phyloP scores from a whole-genome alignment of 495 filamentous ascomycete species.

The Annulohypoxylon nitens region DNA sequence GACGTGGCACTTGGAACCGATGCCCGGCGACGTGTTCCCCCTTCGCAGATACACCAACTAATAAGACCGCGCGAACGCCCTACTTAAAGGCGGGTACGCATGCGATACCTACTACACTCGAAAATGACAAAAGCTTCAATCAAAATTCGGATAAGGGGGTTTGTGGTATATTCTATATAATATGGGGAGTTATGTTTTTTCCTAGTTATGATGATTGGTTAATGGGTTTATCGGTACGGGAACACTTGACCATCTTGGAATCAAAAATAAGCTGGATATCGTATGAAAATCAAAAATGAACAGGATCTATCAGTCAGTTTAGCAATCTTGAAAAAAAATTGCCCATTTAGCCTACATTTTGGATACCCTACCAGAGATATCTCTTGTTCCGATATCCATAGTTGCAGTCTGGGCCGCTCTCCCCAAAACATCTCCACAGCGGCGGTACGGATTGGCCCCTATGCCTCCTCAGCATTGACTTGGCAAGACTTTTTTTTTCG shows the following conservation, averaged over 20 bases:
- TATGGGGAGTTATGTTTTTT: too few relatives aligned
- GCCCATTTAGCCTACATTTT: background rate
- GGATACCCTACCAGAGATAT: constrained; percentile 8
- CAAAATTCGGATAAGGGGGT: background rate
- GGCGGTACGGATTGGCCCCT: constrained; percentile 32
- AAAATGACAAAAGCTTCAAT: constrained; percentile 23
- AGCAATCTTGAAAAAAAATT: background rate
- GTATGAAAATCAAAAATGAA: too few relatives aligned
- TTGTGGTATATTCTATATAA: too few relatives aligned
- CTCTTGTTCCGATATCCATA: constrained; percentile 27
- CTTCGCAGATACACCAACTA: constrained; percentile 64
- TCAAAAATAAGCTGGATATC: too few relatives aligned
- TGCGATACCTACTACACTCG: constrained; percentile 22
- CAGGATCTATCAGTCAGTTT: background rate
- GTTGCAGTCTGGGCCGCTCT: constrained; percentile 32
- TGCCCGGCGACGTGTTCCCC: constrained; percentile 64
- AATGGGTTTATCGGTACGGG: too few relatives aligned
- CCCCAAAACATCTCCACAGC: constrained; percentile 34
- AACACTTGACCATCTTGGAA: too few relatives aligned
- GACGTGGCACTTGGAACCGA: constrained; percentile 66
- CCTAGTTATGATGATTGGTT: too few relatives aligned
- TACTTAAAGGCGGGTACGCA: constrained; percentile 24
- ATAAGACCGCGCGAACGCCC: constrained; percentile 22
- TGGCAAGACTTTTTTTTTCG: constrained; percentile 22
- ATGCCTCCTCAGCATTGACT: constrained; percentile 32